A percentile compares a stretch with the other conserved stretches of the same genome.
Evolutionary conservation across 73 alveolate genomes (phyloP).

Genomic region (Uronychia setigera): DNA sequence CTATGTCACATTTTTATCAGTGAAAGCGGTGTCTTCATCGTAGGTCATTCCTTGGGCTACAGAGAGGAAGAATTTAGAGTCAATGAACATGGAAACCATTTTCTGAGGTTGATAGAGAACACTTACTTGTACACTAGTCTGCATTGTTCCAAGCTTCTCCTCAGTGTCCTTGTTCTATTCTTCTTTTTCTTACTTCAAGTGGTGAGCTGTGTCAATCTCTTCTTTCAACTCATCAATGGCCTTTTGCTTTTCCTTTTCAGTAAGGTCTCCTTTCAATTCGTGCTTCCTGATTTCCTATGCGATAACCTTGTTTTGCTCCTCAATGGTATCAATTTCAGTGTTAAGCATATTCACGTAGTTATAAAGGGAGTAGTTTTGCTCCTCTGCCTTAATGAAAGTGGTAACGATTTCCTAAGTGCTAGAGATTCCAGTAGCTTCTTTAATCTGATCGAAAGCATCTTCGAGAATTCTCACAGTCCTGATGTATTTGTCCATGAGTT

Average conservation of each 20-base stretch:
- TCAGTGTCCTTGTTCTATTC: conserved; percentile 40
- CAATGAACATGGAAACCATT: conserved; percentile 60
- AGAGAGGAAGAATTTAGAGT: conserved; percentile 47
- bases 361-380: conserved; percentile 71
- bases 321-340: conserved; percentile 71
- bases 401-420: conserved; percentile 79
- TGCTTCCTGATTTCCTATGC: conserved; percentile 42
- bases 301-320: conserved; percentile 65
- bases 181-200: conserved; percentile 37
- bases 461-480: conserved; percentile 67
- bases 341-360: conserved; percentile 74
- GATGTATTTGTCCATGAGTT: conserved; percentile 63
- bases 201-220: conserved; percentile 14
- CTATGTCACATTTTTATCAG: conserved; percentile 59
- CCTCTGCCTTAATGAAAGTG: conserved; percentile 81
- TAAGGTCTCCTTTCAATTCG: conserved; percentile 46
- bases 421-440: conserved; percentile 78
- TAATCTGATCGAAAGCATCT: conserved; percentile 77
- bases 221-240: conserved; percentile 17
- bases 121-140: conserved; percentile 30
- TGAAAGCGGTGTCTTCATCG: conserved; percentile 68
- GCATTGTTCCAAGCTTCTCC: conserved; percentile 31
- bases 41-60: conserved; percentile 68
- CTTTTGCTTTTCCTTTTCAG: conserved; percentile 46
- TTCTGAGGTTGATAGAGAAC: background rate